Evolutionary conservation across 1,284 basidiomycete species (phyloP), one percentile per base, ranked within the genome.

Genomic region (Ceratobasidium sp.): DNA sequence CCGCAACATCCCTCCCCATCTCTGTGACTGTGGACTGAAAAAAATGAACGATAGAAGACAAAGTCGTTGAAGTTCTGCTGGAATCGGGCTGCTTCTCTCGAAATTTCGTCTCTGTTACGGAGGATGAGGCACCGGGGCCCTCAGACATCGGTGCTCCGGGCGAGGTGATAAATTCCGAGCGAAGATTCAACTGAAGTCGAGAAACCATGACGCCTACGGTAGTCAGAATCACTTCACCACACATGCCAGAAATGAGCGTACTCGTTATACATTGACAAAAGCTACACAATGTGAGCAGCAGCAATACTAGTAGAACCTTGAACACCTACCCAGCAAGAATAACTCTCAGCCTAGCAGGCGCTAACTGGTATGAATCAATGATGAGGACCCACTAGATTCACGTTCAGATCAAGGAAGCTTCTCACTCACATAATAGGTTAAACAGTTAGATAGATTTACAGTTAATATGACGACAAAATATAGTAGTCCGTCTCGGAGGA

Each of bases 101-200:
- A 12, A 52, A 3, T 7, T 23, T 40, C 23, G 26, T 46, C 26
- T 33, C 23, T 33, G 17, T 38, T 9, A 13, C 28, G 9, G 57
- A 4, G 23, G 10, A 10, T 61, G 4, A 28, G 12, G 26, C 26
- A 33, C 26, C 9, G 57, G 28, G 23, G 33, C 4, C 6, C 33
- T 10, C 28, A 28, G 57, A 33, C 33, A 10, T 10, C 46, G 46
- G 57, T 40, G 28, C 40, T 42, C 17, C n/a, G 1, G 67, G 42
- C 23, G 44, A 48, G 33, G 10, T 33, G 1, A 74, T 64, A 1
- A 57, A 48, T 1, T 74, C 46, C 0, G 70, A 74, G 13, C 70
- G 70, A 26, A 74, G 69, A 44, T 74, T 74, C 5, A 74, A 44
- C 33, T 74, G 70, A 1, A 74, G 59, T n/a, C 70, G 57, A 12